Evolutionary conservation across 2,329 filamentous ascomycete species (phyloP), one percentile per base, ranked within the genome.

Genomic region (Reticulascus tulasneorum): DNA sequence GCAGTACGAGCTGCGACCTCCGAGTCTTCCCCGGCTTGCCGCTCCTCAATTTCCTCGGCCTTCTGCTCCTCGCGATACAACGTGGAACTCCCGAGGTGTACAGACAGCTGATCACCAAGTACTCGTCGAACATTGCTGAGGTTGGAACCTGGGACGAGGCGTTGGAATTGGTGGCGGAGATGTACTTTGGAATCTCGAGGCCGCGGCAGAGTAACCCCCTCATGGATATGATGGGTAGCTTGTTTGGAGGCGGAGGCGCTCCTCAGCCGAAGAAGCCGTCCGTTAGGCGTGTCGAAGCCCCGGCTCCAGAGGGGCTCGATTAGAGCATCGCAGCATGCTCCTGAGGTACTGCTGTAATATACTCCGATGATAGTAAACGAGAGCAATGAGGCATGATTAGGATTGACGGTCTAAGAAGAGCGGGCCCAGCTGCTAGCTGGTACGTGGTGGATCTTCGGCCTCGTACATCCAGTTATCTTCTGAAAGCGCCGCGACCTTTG

Each of bases 161-260:
- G 17, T 67, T 98, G 42, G 84, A 89, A 50, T 82, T 87, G 60
- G 82, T 98, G 51, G 91, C 85, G 31, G 91, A 98, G 67, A 90
- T 95, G 79, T 98, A 97, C 69, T 98, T 98, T 65, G 82, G 82
- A 23, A 94, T 98, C 58, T 78, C 82, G 66, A 83, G 89, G 55
- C 91, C 90, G 29, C 77, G 84, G 53, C 88, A 95, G 67, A 85
- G 83, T 46, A 97, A 97, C 60, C 90, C 90, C 4, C 69, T 98
- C 60, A 79, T 97, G 63, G 93, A 98, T 58, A 97, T 98, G 90
- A 94, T 98, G 86, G 90, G 89, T 30, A 90, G 81, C 45, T 79
- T 98, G 72, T 86, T 98, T 54, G 90, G 90, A 31, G 71, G 68
- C 13, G 75, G 73, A n/a, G 71, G 55, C 22, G 54, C 49, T n/a